Evolutionary conservation across 352 stramenopile genomes (phyloP).

Genomic region (Globisporangium irregulare): DNA sequence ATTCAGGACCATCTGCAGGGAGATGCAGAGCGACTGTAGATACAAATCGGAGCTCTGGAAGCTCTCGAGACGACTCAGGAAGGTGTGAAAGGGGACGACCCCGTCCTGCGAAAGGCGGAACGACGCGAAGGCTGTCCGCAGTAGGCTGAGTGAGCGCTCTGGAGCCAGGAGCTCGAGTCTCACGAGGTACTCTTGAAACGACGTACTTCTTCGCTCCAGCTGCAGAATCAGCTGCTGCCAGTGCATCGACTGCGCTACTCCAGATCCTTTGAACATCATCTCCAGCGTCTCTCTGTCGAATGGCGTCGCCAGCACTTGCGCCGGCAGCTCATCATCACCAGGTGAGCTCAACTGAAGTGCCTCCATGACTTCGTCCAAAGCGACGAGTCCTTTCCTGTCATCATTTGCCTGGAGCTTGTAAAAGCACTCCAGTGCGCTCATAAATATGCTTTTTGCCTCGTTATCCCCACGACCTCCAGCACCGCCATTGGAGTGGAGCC

Average conservation of each 20-base stretch:
- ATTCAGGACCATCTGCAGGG: conserved; percentile 22
- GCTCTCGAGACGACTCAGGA: conserved; percentile 32
- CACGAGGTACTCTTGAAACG: conserved; percentile 36
- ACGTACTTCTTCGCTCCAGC: conserved; percentile 33
- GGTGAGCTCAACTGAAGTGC: background rate
- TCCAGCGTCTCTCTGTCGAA: conserved; percentile 9
- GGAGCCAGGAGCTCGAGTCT: conserved; percentile 27
- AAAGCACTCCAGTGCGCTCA: conserved; percentile 20
- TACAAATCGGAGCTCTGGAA: conserved; percentile 17
- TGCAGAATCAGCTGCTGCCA: conserved; percentile 61
- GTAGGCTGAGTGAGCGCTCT: conserved; percentile 15
- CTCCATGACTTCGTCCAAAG: conserved; percentile 6
- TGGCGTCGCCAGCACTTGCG: background rate
- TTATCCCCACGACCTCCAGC: background rate
- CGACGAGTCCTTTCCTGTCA: conserved; percentile 9
- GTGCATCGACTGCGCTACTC: conserved; percentile 31
- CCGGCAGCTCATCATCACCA: background rate
- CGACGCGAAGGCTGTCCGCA: conserved; percentile 33
- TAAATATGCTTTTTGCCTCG: background rate
- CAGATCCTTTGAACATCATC: conserved; percentile 19
- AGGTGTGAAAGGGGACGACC: conserved; percentile 36
- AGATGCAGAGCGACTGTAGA: conserved; percentile 25
- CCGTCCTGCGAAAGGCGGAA: conserved; percentile 45
- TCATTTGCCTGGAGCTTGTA: conserved; percentile 21
- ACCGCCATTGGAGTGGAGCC: background rate